phyloP scores from a whole-genome alignment of 768 basidiomycete species.

The Trichaptum fuscoviolaceum region DNA sequence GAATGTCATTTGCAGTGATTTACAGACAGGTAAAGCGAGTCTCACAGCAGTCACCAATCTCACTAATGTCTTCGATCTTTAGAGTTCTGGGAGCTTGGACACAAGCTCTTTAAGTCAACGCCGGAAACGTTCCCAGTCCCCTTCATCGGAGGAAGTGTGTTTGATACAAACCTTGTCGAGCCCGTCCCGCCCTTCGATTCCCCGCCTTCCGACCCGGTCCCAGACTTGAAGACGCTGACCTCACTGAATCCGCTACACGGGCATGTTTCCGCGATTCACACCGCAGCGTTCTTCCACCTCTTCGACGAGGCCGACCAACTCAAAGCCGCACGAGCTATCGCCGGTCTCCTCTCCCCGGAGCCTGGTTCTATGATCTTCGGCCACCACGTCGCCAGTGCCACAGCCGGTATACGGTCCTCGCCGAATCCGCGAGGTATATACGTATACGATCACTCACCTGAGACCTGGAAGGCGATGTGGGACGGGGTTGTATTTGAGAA shows the following conservation, averaged over 20 bases:
- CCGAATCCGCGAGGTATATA: background rate
- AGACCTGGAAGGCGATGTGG: constrained; percentile 34
- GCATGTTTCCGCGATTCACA: constrained; percentile 43
- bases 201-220: constrained; percentile 15
- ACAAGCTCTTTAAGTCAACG: constrained; percentile 51
- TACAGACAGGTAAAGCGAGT: constrained; percentile 24
- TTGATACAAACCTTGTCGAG: constrained; percentile 40
- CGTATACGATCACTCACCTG: constrained; percentile 29
- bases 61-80: background rate
- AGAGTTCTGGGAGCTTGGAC: constrained; percentile 62
- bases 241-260: constrained; percentile 43
- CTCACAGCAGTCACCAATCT: background rate
- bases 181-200: constrained; percentile 23
- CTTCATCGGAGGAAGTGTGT: constrained; percentile 52
- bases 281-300: constrained; percentile 25
- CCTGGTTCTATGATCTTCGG: constrained; percentile 46
- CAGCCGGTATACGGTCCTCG: background rate
- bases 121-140: constrained; percentile 46
- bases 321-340: constrained; percentile 36
- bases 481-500: constrained; percentile 30
- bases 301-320: constrained; percentile 38
- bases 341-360: constrained; percentile 34
- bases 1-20: constrained; percentile 35
- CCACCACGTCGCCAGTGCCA: constrained; percentile 23
- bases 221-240: constrained; percentile 26